Conservation (phyloP, 208 protist species). For the Acanthamoeba lenticulata region DNA sequence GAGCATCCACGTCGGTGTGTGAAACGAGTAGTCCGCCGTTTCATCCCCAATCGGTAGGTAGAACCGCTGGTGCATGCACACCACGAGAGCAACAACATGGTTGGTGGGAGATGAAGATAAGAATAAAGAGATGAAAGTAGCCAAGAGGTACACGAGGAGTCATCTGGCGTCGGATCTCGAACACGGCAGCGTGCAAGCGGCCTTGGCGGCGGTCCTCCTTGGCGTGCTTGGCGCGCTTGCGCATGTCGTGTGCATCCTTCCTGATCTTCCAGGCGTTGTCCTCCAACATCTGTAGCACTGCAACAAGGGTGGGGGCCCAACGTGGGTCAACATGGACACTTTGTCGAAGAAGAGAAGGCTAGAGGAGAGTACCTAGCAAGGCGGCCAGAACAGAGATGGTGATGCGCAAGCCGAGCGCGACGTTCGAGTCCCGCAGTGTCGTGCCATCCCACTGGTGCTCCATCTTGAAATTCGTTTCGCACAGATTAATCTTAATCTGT, state of each 20-base stretch:
- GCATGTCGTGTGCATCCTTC: conserved; percentile 17
- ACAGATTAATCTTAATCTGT: too few species aligned
- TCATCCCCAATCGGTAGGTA: not conserved
- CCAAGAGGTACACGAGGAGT: not conserved
- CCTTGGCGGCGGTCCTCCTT: not conserved
- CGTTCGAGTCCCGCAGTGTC: not conserved
- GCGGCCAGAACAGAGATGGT: not conserved
- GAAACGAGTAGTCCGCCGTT: not conserved
- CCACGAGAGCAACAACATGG: not conserved
- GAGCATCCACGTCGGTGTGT: conserved; percentile 32
- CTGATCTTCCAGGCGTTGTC: conserved; percentile 34
- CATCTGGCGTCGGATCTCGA: not conserved
- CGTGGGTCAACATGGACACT: too few species aligned
- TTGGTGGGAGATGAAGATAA: too few species aligned
- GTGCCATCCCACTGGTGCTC: conserved; percentile 20
- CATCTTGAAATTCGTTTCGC: too few species aligned
- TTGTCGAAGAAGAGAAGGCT: not conserved
- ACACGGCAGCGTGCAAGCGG: not conserved
- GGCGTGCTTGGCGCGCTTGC: not conserved
- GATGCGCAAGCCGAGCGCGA: not conserved
- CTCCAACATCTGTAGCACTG: conserved; percentile 28
- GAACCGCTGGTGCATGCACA: not conserved
- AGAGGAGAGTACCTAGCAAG: not conserved
- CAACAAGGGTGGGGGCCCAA: too few species aligned
- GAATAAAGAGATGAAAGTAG: not conserved